Evolutionary conservation across 2,329 filamentous ascomycete species (phyloP), one percentile per base, ranked within the genome.

Genomic region (Aspergillus chevalieri): DNA sequence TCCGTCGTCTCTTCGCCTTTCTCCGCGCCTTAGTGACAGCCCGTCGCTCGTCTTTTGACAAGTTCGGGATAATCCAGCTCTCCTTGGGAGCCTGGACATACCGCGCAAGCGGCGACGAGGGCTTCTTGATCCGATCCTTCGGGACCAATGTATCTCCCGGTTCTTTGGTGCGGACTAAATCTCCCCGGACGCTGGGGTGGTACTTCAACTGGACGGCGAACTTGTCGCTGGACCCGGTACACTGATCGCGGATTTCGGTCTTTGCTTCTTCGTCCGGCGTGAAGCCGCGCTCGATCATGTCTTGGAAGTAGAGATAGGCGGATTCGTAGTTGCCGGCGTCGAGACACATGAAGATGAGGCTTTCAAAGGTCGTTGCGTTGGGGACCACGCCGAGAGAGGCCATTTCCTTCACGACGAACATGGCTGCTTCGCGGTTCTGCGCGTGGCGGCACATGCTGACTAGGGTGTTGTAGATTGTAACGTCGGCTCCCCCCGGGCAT

Each of bases 381-480:
- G 84, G 81, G 14, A 70, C 58, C 24, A 85, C 66, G 6, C 71
- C 70, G 7, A 83, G 67, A 8, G 77, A 72, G 5, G 77, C 70
- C 77, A 87, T 83, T 59, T 87, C 83, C 14, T 76, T 73, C 8
- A 81, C 77, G 2, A 86, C 66, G 59, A 82, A 84, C 66, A 83
- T 81, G 42, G 81, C 81, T 5, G 78, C 68, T 34, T 78, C 72
- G 50, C 80, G 78, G 49, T 77, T 73, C 6, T 62, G 60, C 54
- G 58, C 69, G 52, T 54, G 61, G 46, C 67, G 65, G 54, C 78
- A 81, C 51, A 76, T 76, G 42, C 69, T 68, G 48, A 84, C 72
- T 6, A 87, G 70, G 4, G 75, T 63, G 56, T 86, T 86, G 70
- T 84, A 86, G 0, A 82, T 83, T 3, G 53, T 46, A 3, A 64